Conservation (phyloP, 2,329 filamentous ascomycete genomes). For the Alternaria triticimaculans region DNA sequence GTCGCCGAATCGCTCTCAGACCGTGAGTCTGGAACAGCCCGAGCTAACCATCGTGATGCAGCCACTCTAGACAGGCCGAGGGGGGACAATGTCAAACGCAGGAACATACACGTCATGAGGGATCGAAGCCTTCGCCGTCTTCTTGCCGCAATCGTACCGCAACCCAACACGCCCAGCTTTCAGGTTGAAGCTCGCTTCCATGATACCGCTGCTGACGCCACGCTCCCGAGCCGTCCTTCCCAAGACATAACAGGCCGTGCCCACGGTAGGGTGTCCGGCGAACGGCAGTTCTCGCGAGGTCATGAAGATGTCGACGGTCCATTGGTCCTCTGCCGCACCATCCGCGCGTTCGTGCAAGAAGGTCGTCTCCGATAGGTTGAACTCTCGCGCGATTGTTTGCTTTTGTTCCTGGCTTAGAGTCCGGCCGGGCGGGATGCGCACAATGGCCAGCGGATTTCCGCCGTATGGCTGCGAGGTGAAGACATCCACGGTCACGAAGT, state of each 20-base stretch:
- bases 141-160: slow-evolving; percentile 49
- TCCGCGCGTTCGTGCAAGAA: slow-evolving; percentile 56
- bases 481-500: slow-evolving; percentile 54
- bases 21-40: slow-evolving; percentile 12
- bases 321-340: slow-evolving; percentile 34
- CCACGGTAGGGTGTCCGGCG: slow-evolving; percentile 64
- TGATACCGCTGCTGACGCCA: slow-evolving; percentile 23
- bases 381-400: slow-evolving; percentile 62
- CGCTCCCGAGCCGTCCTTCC: slow-evolving; percentile 35
- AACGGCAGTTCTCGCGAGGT: slow-evolving; percentile 61
- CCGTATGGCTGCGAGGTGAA: slow-evolving; percentile 57
- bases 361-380: slow-evolving; percentile 65
- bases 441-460: slow-evolving; percentile 65
- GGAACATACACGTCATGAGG: slow-evolving; percentile 69
- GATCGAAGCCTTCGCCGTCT: slow-evolving; percentile 66
- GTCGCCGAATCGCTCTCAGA: neutral
- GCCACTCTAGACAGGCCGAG: neutral
- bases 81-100: neutral
- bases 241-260: slow-evolving; percentile 59
- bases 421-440: slow-evolving; percentile 52
- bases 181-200: slow-evolving; percentile 49
- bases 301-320: slow-evolving; percentile 63
- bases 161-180: slow-evolving; percentile 56
- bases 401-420: slow-evolving; percentile 57
- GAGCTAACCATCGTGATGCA: neutral